These are phyloP conservation scores for Gaeumannomyces tritici DNA, from an alignment of 2,329 filamentous ascomycete genomes.

Conservation along the genomic window DNA sequence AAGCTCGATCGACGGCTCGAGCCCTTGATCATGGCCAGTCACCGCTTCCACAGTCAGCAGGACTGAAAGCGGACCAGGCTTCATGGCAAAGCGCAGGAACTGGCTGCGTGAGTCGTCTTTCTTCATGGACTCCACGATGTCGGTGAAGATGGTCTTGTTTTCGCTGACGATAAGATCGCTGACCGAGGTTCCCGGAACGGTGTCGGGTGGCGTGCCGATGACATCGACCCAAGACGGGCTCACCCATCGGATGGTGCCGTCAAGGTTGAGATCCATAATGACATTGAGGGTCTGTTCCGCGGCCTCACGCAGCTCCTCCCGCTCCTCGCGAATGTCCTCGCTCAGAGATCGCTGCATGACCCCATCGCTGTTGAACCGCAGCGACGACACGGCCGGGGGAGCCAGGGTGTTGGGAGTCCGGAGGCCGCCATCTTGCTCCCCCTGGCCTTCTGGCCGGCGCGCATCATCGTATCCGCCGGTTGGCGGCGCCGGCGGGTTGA, in stretches of 20 bases:
- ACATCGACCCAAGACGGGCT: constrained; percentile 94
- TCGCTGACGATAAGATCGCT: constrained; percentile 70
- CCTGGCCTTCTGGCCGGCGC: background rate
- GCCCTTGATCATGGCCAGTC: constrained; percentile 24
- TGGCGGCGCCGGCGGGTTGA: constrained; percentile 43
- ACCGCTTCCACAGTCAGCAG: constrained; percentile 38
- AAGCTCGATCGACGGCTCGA: constrained; percentile 54
- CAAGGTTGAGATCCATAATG: constrained; percentile 86
- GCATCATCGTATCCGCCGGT: constrained; percentile 39
- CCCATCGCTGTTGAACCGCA: constrained; percentile 37
- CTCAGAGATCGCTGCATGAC: constrained; percentile 62
- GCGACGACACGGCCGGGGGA: constrained; percentile 41
- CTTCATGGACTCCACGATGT: constrained; percentile 80
- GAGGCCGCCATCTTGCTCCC: background rate
- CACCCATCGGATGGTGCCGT: constrained; percentile 88
- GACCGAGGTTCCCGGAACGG: constrained; percentile 68
- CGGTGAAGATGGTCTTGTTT: constrained; percentile 70
- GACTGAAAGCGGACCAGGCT: constrained; percentile 60
- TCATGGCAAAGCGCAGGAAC: constrained; percentile 72
- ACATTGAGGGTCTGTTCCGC: constrained; percentile 95
- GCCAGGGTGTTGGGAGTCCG: constrained; percentile 30
- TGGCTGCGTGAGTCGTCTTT: constrained; percentile 89
- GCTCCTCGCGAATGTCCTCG: constrained; percentile 84
- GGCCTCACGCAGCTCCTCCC: constrained; percentile 87
- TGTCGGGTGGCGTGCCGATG: constrained; percentile 66